Percentiles rank a stretch among this genome's conserved stretches.
Evolutionary conservation across 129 eudicot genomes (phyloP).

Genomic region (Tagetes patula): DNA sequence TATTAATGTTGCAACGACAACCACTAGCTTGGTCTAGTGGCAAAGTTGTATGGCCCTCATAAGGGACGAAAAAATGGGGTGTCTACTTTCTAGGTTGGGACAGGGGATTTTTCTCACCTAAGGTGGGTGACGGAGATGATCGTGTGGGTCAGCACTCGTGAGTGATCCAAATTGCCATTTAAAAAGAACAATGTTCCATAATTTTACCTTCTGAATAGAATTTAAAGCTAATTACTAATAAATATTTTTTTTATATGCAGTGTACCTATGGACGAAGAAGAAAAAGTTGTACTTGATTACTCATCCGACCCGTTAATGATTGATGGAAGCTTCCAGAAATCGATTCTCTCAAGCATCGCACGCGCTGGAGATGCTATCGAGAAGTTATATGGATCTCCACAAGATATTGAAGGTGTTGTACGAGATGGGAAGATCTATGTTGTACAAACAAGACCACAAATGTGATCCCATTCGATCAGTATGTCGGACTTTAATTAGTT

Average conservation of each 20-base stretch:
- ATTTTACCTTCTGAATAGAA: background rate
- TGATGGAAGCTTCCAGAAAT: constrained; percentile 58
- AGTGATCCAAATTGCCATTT: no score
- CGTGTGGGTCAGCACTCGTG: no score
- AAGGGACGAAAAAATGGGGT: no score
- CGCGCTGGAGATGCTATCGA: constrained; percentile 81
- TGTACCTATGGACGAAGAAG: constrained; percentile 98
- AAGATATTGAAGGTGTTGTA: constrained; percentile 94
- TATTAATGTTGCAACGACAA: background rate
- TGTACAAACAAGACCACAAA: constrained; percentile 96
- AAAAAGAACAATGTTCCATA: background rate
- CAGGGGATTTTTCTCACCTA: no score
- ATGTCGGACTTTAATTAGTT: background rate
- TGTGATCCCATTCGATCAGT: constrained; percentile 41
- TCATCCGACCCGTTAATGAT: constrained; percentile 62
- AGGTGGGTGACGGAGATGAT: no score
- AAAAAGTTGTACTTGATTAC: constrained; percentile 80
- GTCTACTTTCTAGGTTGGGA: no score
- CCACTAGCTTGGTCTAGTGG: no score
- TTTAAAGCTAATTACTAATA: background rate
- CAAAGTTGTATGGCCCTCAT: no score
- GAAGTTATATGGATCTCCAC: constrained; percentile 89
- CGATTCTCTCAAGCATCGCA: constrained; percentile 71
- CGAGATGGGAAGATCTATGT: constrained; percentile 85
- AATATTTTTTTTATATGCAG: constrained; percentile 33